phyloP scores from a whole-genome alignment of 2,329 filamentous ascomycete species.

The Aspergillus texensis region DNA sequence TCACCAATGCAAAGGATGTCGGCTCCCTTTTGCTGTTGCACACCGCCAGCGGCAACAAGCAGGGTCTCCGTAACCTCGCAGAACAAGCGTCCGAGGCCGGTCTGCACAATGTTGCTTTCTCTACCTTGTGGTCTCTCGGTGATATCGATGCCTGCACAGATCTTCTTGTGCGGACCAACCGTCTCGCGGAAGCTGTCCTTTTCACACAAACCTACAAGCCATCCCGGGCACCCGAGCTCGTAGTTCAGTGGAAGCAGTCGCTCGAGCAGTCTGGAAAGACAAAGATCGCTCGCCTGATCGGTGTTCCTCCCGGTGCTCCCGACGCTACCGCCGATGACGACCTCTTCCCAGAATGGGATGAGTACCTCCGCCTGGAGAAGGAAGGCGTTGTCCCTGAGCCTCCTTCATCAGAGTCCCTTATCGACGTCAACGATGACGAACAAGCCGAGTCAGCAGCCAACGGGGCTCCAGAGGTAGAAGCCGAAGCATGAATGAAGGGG shows the following conservation, averaged over 20 bases:
- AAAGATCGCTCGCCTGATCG: constrained; percentile 81
- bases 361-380: constrained; percentile 79
- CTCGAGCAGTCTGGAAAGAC: constrained; percentile 84
- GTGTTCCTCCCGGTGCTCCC: constrained; percentile 73
- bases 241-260: constrained; percentile 76
- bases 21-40: constrained; percentile 87
- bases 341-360: constrained; percentile 95
- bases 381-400: constrained; percentile 60
- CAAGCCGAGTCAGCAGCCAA: constrained; percentile 36
- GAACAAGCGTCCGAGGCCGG: constrained; percentile 74
- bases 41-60: constrained; percentile 78
- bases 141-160: constrained; percentile 81
- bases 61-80: constrained; percentile 73
- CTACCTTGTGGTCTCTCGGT: constrained; percentile 81
- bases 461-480: constrained; percentile 34
- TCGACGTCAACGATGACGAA: constrained; percentile 43
- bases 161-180: constrained; percentile 75
- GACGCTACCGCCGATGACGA: constrained; percentile 64
- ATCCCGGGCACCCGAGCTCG: constrained; percentile 68
- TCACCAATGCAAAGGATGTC: constrained; percentile 84
- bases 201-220: constrained; percentile 97
- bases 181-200: constrained; percentile 82
- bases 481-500: constrained; percentile 15
- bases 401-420: constrained; percentile 42
- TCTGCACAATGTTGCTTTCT: constrained; percentile 91